Percentiles rank a stretch among this genome's conserved stretches.
These are phyloP conservation scores for Lagerstroemia speciosa DNA, from an alignment of 345 rosid species.

Conservation along the genomic window DNA sequence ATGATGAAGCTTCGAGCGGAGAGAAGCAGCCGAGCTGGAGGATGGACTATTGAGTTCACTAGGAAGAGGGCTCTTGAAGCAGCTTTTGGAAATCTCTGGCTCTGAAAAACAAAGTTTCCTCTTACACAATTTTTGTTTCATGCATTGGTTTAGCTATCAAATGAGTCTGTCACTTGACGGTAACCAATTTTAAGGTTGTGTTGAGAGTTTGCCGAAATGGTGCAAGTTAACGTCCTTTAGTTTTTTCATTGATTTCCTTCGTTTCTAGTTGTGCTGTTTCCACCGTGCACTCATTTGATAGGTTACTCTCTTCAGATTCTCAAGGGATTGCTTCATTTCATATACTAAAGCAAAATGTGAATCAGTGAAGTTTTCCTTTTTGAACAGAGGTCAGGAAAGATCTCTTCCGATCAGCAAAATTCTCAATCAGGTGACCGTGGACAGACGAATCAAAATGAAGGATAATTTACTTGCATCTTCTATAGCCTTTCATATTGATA, in stretches of 20 bases:
- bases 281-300: not conserved
- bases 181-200: not conserved
- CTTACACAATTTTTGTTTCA: not conserved
- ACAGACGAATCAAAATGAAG: too few species aligned
- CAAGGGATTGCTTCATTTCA: not conserved
- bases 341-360: not conserved
- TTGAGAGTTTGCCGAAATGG: not conserved
- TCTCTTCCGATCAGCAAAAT: not conserved
- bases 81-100: conserved; percentile 83
- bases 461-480: too few species aligned
- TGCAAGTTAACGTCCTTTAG: not conserved
- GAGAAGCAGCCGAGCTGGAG: conserved; percentile 72
- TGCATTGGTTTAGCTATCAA: not conserved
- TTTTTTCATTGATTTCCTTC: not conserved
- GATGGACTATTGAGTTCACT: conserved; percentile 75
- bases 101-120: conserved; percentile 23
- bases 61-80: conserved; percentile 86
- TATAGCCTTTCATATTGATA: too few species aligned
- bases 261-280: not conserved
- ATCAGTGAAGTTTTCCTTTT: too few species aligned
- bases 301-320: not conserved
- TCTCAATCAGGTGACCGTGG: too few species aligned
- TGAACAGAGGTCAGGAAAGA: not conserved
- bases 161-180: not conserved
- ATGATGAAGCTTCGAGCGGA: conserved; percentile 63